A percentile compares a stretch with the other conserved stretches of the same genome.
Evolutionary conservation across 2,329 filamentous ascomycete species (phyloP).

Genomic region (Teratosphaeriaceae sp.): DNA sequence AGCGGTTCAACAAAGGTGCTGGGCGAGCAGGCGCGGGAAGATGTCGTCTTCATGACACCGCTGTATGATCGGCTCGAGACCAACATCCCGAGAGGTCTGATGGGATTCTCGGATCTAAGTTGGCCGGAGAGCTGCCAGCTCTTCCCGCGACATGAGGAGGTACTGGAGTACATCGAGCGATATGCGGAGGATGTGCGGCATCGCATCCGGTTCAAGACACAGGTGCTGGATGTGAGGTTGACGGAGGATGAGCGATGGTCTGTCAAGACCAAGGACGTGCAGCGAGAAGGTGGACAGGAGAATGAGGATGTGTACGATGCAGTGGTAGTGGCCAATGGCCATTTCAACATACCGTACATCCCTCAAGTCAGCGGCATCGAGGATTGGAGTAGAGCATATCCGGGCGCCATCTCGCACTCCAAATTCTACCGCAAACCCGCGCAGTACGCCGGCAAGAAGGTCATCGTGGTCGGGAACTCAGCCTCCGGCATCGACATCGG

Average conservation of each 20-base stretch:
- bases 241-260: conserved; percentile 46
- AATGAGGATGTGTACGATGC: conserved; percentile 49
- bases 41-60: conserved; percentile 68
- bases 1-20: conserved; percentile 9
- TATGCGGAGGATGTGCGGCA: conserved; percentile 64
- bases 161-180: conserved; percentile 65
- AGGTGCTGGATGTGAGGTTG: conserved; percentile 55
- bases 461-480: conserved; percentile 76
- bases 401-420: conserved; percentile 46
- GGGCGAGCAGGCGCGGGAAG: conserved; percentile 14
- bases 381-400: conserved; percentile 34
- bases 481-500: conserved; percentile 82
- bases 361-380: conserved; percentile 36
- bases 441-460: conserved; percentile 59
- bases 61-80: conserved; percentile 79
- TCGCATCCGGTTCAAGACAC: conserved; percentile 62
- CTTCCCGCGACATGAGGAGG: conserved; percentile 65
- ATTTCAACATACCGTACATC: conserved; percentile 42
- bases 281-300: conserved; percentile 22
- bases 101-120: conserved; percentile 65
- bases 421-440: conserved; percentile 69
- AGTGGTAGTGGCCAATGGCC: conserved; percentile 42
- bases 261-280: conserved; percentile 41
- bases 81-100: conserved; percentile 76
- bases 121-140: conserved; percentile 53